Base-by-base conservation (phyloP, 179 eudicot species). In the Spergularia azorica region DNA sequence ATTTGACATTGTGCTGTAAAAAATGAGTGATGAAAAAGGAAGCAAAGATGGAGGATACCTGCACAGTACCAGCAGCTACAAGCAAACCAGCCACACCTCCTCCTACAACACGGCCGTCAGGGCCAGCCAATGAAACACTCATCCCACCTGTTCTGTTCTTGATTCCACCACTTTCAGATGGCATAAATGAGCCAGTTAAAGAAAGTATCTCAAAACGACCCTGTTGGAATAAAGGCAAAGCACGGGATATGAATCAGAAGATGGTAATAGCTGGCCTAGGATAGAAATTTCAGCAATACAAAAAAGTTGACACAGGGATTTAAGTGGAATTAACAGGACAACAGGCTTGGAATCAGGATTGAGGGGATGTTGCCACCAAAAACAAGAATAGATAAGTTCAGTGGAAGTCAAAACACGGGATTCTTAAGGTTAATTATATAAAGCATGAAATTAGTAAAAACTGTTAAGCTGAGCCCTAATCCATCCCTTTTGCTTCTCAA, bases 161-260 rank as follows among this genome's bases (percentile, higher is more conserved):
- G 32, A 89, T 88, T 57, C 98, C 98, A 26, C 98, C 97, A 54
- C 76, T 88, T 77, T 93, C 98, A 6, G 97, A 84, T 17, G 93
- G 97, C 90, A 86, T 91, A 77, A 95, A 93, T 7, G 97, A 95
- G 26, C 98, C 98, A 11, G 92, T 83, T 79, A 95, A 86, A 6
- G 97, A 91, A 15, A 95, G 92, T 84, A 95, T 91, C 88, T 95
- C 98, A 79, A 93, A 95, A 12, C 97, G 93, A 21, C 98, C 98
- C 97, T 93, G 86, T 79, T 71, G 9, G 65, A 36, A 71, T 50
- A 13, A 14, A 26, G 16, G 10, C 18, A 54, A 13, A 60, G 46
- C 17, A 36, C n/a, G 21, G 38, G 16, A 32, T 36, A 21, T 58
- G 20, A n/a, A 39, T 77, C 63, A 68, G 67, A 57, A 54, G 38